Evolutionary conservation across 2,329 filamentous ascomycete genomes (phyloP).

Genomic region (Phoma herbarum): DNA sequence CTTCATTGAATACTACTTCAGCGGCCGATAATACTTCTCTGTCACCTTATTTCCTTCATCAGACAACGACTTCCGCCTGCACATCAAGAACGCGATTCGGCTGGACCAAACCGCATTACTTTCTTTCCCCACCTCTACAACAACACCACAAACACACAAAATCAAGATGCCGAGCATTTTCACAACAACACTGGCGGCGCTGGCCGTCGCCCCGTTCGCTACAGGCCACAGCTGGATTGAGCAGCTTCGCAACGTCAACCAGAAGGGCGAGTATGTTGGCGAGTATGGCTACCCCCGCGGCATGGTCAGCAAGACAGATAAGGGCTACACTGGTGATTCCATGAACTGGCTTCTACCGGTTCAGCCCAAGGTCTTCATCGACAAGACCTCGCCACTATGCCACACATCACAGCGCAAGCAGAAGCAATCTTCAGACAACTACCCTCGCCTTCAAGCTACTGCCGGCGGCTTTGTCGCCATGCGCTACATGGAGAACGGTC

Average conservation of each 20-base stretch:
- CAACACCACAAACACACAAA: constrained; percentile 14
- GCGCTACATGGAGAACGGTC: constrained; percentile 62
- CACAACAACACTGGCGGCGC: constrained; percentile 25
- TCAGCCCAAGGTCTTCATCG: constrained; percentile 57
- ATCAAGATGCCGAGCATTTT: constrained; percentile 33
- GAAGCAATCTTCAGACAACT: constrained; percentile 61
- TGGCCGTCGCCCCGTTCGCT: constrained; percentile 32
- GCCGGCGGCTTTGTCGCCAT: constrained; percentile 59
- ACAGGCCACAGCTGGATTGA: constrained; percentile 82
- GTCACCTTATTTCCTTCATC: constrained; percentile 9
- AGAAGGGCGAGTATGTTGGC: constrained; percentile 77
- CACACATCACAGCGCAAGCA: constrained; percentile 67
- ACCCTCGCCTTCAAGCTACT: constrained; percentile 68
- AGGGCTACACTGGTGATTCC: constrained; percentile 67
- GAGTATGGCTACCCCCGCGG: constrained; percentile 78
- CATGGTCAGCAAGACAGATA: constrained; percentile 66
- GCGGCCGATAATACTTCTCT: constrained; percentile 15
- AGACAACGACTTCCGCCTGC: constrained; percentile 6
- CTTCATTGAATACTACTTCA: constrained; percentile 24
- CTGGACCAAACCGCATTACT: constrained; percentile 15
- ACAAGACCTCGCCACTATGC: constrained; percentile 67
- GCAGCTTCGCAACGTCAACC: constrained; percentile 72
- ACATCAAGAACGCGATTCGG: constrained; percentile 16
- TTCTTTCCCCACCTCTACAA: constrained; percentile 12
- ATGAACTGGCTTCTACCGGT: constrained; percentile 64